Percentiles rank a stretch among this genome's conserved stretches.
Conservation (phyloP, 2,329 filamentous ascomycete genomes). For the Hypoxylon sp. region DNA sequence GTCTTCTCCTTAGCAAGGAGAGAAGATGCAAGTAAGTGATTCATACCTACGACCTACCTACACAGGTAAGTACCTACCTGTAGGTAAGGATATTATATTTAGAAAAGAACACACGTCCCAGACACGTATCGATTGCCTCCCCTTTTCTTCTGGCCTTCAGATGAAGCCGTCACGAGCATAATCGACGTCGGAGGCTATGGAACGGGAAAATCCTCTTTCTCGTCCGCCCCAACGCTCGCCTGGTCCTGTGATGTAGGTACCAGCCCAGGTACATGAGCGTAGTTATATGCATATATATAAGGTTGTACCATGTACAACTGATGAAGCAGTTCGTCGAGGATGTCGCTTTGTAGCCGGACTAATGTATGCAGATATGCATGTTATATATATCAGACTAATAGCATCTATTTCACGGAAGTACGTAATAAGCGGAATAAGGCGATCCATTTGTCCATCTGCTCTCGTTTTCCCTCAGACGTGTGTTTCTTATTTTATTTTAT, state of each 20-base stretch:
- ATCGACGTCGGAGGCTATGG: background rate
- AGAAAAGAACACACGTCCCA: no score
- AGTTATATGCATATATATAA: no score
- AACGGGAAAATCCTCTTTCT: background rate
- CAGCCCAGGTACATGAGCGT: background rate
- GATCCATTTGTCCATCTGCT: background rate
- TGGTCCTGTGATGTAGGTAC: background rate
- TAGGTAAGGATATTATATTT: background rate
- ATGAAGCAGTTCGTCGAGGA: no score
- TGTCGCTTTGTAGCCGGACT: no score
- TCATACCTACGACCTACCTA: no score
- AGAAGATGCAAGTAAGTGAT: conserved; percentile 17
- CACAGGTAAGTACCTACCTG: background rate
- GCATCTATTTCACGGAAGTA: conserved; percentile 20
- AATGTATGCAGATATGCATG: background rate
- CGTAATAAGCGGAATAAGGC: background rate
- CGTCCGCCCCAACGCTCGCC: background rate
- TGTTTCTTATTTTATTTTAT: no score
- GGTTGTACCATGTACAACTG: no score
- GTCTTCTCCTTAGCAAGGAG: conserved; percentile 18
- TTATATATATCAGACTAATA: conserved; percentile 16
- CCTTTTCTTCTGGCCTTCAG: background rate
- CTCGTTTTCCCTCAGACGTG: no score
- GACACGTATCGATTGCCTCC: no score
- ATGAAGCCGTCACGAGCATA: conserved; percentile 8